Evolutionary conservation across 345 rosid species (phyloP).

Genomic region (Lenwebbia sp.): DNA sequence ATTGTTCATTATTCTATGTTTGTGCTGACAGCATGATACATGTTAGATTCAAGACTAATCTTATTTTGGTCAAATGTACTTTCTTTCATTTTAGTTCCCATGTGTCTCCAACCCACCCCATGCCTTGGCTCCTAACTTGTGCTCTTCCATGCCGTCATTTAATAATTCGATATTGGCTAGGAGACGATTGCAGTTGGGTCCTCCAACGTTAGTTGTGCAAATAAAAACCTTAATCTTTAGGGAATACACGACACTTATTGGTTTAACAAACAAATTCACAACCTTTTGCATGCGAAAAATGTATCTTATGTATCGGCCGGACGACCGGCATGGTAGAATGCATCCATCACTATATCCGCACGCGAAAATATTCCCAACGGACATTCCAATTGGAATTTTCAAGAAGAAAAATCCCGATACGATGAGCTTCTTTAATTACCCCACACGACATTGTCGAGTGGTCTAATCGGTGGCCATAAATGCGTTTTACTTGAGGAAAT

Average conservation of each 20-base stretch:
- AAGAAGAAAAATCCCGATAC: not conserved
- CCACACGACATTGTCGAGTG: not conserved
- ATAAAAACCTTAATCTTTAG: not conserved
- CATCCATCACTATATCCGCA: not conserved
- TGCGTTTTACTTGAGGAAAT: not conserved
- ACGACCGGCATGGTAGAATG: not conserved
- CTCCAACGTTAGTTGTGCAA: not conserved
- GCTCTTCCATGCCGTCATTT: not conserved
- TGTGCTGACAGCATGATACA: not conserved
- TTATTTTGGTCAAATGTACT: not conserved
- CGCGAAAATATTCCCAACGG: not conserved
- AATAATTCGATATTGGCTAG: not conserved
- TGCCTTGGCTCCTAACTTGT: not conserved
- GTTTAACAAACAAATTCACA: not conserved
- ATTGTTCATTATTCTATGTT: not conserved
- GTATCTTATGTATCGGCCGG: not conserved
- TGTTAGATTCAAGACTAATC: not conserved
- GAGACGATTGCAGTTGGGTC: not conserved
- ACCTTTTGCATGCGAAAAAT: not conserved
- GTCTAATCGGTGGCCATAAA: not conserved
- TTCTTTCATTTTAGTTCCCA: not conserved
- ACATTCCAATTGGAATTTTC: not conserved
- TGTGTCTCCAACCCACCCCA: not conserved
- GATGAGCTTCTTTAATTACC: not conserved
- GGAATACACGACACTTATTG: not conserved